Conservation (phyloP, 2,329 filamentous ascomycete species). For the Cordyceps cicadae region DNA sequence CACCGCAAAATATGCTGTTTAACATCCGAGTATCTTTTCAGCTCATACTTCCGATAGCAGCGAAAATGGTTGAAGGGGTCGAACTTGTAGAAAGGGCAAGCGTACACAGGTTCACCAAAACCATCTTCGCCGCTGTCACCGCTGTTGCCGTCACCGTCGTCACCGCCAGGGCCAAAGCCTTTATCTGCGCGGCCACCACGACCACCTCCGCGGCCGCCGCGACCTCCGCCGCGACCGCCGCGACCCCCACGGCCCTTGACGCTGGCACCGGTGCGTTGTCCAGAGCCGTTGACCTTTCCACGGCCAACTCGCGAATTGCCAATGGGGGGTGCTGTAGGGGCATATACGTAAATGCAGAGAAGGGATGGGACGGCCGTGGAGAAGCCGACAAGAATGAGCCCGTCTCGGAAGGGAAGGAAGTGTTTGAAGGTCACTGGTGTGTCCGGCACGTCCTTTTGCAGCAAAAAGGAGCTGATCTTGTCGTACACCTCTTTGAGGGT, state of each 20-base stretch:
- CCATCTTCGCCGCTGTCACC: not conserved
- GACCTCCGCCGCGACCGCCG: not conserved
- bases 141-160: not conserved
- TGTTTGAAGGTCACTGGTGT: not conserved
- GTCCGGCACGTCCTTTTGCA: not conserved
- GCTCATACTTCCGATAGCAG: conserved; percentile 3
- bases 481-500: not conserved
- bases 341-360: not conserved
- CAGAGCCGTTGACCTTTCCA: not conserved
- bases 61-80: not conserved
- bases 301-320: not conserved
- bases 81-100: conserved; percentile 8
- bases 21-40: not conserved
- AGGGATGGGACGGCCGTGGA: not conserved
- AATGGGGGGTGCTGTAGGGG: not conserved
- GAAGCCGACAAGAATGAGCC: not conserved
- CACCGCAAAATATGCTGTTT: conserved; percentile 4
- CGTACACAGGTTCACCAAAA: not conserved
- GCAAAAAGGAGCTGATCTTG: not conserved
- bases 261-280: not conserved
- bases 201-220: not conserved
- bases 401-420: not conserved
- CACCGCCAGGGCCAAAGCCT: not conserved
- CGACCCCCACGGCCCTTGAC: not conserved
- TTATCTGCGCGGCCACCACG: not conserved